A percentile compares a stretch with the other conserved stretches of the same genome.
These are phyloP conservation scores for Phytophthora podocarpi DNA, from an alignment of 352 stramenopile genomes.

Conservation along the genomic window DNA sequence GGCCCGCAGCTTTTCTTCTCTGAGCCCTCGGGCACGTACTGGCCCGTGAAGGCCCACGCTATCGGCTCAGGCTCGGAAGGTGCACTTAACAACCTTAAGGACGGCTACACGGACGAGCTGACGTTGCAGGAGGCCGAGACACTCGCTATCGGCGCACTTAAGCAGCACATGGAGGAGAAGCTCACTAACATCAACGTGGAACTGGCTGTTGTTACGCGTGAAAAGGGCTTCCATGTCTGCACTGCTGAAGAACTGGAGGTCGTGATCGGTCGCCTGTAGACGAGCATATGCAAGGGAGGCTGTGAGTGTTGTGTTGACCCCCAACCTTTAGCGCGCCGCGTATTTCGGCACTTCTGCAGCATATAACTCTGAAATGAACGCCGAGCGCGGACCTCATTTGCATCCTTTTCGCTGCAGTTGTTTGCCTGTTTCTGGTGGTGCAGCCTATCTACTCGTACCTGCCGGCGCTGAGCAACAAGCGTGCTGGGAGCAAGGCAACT, in stretches of 20 bases:
- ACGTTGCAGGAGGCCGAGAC: conserved; percentile 97
- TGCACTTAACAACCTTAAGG: conserved; percentile 97
- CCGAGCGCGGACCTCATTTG: conserved; percentile 20
- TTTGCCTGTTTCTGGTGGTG: conserved; percentile 4
- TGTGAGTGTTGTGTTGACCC: not conserved
- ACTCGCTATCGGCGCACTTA: conserved; percentile 95
- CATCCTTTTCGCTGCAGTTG: conserved; percentile 14
- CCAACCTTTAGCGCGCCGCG: conserved; percentile 3
- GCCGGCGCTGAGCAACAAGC: no score
- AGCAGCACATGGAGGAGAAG: conserved; percentile 99
- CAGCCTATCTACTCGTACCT: no score
- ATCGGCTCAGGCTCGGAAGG: conserved; percentile 98
- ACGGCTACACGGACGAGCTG: conserved; percentile 96
- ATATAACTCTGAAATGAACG: conserved; percentile 28
- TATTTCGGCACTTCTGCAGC: conserved; percentile 5
- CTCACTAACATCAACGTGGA: conserved; percentile 99
- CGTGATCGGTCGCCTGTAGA: conserved; percentile 88
- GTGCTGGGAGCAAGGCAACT: no score
- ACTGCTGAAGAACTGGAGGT: conserved; percentile 92
- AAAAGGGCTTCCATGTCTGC: conserved; percentile 97
- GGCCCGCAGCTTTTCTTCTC: conserved; percentile 96
- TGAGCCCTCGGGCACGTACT: conserved; percentile 98
- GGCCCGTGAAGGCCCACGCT: conserved; percentile 98
- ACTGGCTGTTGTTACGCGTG: conserved; percentile 94
- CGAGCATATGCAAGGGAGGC: conserved; percentile 11